Base-by-base conservation (phyloP, 306 rosid genomes). In the Ormosia emarginata region DNA sequence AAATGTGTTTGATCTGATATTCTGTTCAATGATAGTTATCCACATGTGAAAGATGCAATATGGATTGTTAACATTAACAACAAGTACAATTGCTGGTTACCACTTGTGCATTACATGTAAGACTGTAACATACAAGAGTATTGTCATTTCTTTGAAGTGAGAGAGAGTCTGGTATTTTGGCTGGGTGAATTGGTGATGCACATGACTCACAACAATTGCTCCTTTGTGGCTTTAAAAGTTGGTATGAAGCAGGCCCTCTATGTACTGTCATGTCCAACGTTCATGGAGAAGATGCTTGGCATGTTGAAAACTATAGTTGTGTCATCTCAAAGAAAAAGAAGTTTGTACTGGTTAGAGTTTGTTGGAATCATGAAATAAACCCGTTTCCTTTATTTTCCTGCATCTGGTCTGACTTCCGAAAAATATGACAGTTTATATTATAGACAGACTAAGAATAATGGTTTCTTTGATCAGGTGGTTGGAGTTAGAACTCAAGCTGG, bases 401-500 rank as follows among this genome's bases (percentile, higher is more conserved):
- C 58, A 24, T 70, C 56, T n/a, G 47, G 14, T 17, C 3, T 37
- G 36, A 8, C 8, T 53, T 55, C 17, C 41, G 36, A 24, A 52
- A 8, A 14, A 7, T n/a, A 43, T 46, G 71, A 40, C 18, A 74
- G 14, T 6, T 6, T 39, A 29, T 24, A 44, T 6, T 39, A 29
- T 24, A 44, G 61, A 39, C 32, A 29, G 81, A 77, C 61, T 63
- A 79, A 40, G 76, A 80, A 63, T 82, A 29, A 65, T 84, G 83
- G 75, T 78, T 40, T 75, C 75, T 49, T 84, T 81, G 73, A 72
- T 88, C 92, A 93, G 98, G 93, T 95, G 99, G 99, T 88, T 95
- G 89, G 99, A 93, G 76, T 82, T 95, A 86, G 99, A 95, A 67
- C 90, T 95, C 61, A 95, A 95, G 92, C 96, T 95, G 57, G 98